Evolutionary conservation across 495 filamentous ascomycete species (phyloP), one percentile per base, ranked within the genome.

Genomic region (Xylaria acuta): DNA sequence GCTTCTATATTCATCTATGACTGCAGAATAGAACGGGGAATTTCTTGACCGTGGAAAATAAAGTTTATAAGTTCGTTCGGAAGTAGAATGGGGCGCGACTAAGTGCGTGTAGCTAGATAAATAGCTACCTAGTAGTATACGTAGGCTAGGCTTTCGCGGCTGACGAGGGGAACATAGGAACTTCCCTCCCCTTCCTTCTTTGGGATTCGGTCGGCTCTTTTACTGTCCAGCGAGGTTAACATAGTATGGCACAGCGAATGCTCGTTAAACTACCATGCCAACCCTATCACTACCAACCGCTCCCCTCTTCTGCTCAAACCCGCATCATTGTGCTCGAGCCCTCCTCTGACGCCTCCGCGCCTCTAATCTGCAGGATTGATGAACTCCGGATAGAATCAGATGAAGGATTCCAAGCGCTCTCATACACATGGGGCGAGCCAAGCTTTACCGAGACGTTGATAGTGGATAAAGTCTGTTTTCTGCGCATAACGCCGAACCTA

Each of bases 371-470:
- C 56, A 60, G 12, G 27, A 20, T 60, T 18, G 32, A 32, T 6
- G 56, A 60, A 14, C 32, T 60, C 30, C 30, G 16, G 18, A n/a
- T 38, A 5, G 32, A 60, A 32, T 60, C 56, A n/a, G 71, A 67
- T 7, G 38, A n/a, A 54, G 20, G 30, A 32, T 51, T 58, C 41
- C 45, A 64, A 36, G 72, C 72, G 20, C 45, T 74, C 40, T 74
- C 72, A 0, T 74, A 74, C 47, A 70, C 67, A 30, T 74, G 67
- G 72, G 72, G 67, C 6, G 32, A 60, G 5, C 72, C 67, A 6
- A 56, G 22, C 9, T 67, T 66, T 40, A 59, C 62, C 0, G 62
- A 53, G 34, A 41, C 49, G 5, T 3, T 67, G 22, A 53, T 71
- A 4, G 25, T 67, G 2, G 22, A 67, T 20, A n/a, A n/a, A 20